phyloP scores from a whole-genome alignment of 768 basidiomycete genomes.

The Suillus subluteus region DNA sequence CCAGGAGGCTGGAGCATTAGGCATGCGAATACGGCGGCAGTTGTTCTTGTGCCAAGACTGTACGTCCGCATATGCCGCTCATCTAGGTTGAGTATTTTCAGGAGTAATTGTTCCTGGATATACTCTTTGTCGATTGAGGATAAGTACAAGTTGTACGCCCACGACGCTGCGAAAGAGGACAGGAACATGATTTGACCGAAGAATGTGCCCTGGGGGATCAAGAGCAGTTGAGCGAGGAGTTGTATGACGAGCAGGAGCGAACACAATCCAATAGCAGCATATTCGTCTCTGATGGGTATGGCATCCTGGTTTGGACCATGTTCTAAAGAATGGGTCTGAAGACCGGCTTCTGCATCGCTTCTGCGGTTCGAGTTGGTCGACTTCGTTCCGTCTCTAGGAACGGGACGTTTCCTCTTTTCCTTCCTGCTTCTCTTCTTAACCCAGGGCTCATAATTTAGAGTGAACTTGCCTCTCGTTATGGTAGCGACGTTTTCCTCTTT shows the following conservation, averaged over 20 bases:
- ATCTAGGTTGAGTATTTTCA: neutral
- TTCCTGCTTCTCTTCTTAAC: neutral
- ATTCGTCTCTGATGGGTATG: slow-evolving; percentile 10
- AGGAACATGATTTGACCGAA: slow-evolving; percentile 42
- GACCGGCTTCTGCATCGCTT: neutral
- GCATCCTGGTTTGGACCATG: neutral
- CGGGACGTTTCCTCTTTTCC: neutral
- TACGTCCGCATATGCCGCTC: slow-evolving; percentile 8
- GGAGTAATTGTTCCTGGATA: slow-evolving; percentile 25
- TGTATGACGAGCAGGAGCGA: slow-evolving; percentile 37
- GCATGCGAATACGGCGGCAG: slow-evolving; percentile 11
- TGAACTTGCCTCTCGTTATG: slow-evolving; percentile 22
- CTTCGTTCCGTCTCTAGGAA: neutral
- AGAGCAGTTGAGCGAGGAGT: slow-evolving; percentile 37
- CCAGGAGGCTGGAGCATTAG: slow-evolving; percentile 9
- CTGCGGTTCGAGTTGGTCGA: slow-evolving; percentile 14
- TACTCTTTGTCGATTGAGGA: slow-evolving; percentile 34
- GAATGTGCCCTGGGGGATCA: slow-evolving; percentile 37
- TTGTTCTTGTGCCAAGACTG: slow-evolving; percentile 12
- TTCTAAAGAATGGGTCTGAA: neutral
- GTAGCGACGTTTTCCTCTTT: slow-evolving; percentile 17
- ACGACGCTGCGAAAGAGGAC: slow-evolving; percentile 34
- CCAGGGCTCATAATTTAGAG: slow-evolving; percentile 24
- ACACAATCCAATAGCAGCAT: slow-evolving; percentile 28
- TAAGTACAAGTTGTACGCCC: slow-evolving; percentile 36